Conservation (phyloP, 2,329 filamentous ascomycete genomes). For the Penicillium sp. region DNA sequence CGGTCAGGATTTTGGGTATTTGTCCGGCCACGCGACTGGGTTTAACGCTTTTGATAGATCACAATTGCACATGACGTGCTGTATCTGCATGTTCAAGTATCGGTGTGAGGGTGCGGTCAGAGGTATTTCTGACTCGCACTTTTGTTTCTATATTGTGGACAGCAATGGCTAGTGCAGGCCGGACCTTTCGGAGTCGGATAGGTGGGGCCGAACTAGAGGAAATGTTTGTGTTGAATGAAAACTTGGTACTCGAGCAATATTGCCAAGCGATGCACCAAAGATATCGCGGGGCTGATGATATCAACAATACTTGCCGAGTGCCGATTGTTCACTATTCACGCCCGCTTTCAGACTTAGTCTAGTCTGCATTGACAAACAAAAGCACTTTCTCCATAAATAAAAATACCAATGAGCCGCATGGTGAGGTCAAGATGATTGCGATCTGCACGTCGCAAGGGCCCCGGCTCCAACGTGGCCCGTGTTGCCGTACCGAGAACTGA, state of each 20-base stretch:
- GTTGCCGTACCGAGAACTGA: neutral
- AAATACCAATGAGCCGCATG: slow-evolving; percentile 1
- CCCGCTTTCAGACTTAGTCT: neutral
- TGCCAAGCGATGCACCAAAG: slow-evolving; percentile 5
- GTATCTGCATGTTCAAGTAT: neutral
- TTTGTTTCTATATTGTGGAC: neutral
- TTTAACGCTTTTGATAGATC: slow-evolving; percentile 11
- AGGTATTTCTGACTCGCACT: neutral
- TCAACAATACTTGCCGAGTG: neutral
- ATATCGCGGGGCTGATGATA: neutral
- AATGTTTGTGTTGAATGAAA: neutral
- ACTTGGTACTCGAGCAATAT: neutral
- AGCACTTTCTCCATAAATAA: neutral
- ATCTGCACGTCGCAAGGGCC: slow-evolving; percentile 17
- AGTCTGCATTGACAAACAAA: neutral
- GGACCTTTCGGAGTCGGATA: slow-evolving; percentile 22
- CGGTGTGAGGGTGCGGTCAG: slow-evolving; percentile 2
- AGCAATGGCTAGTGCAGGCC: neutral
- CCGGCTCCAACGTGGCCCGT: slow-evolving; percentile 15
- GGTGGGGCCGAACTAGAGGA: slow-evolving; percentile 26
- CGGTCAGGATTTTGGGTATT: slow-evolving; percentile 17
- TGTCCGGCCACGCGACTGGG: slow-evolving; percentile 19
- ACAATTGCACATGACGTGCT: slow-evolving; percentile 6
- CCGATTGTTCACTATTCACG: neutral
- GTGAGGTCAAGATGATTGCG: slow-evolving; percentile 3